Evolutionary conservation across 306 rosid species (phyloP).

Genomic region (Rosa persica): DNA sequence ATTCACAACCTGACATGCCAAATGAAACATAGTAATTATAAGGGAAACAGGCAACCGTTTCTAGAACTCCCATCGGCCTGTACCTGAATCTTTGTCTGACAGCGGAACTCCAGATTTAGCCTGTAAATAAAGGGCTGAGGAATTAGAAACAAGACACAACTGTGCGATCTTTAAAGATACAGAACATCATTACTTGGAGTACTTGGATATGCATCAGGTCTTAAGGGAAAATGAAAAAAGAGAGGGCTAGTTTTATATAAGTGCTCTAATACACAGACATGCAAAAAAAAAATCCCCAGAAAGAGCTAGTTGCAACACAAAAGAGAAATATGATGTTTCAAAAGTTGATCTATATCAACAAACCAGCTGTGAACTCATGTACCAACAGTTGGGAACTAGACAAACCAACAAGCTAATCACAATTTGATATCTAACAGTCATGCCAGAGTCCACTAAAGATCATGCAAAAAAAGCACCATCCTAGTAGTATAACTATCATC

Average conservation of each 20-base stretch:
- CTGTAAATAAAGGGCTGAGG: constrained; percentile 35
- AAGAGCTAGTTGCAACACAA: background rate
- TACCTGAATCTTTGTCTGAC: constrained; percentile 57
- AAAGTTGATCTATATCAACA: background rate
- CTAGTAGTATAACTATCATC: background rate
- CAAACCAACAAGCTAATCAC: constrained; percentile 1
- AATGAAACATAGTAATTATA: background rate
- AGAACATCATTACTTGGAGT: constrained; percentile 1
- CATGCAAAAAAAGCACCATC: background rate
- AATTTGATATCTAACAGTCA: background rate
- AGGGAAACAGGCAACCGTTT: background rate
- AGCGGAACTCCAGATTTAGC: constrained; percentile 57
- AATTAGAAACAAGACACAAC: constrained; percentile 7
- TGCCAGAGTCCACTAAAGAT: background rate
- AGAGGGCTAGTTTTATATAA: background rate
- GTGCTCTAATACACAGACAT: background rate
- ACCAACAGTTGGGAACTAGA: background rate
- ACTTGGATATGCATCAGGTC: background rate
- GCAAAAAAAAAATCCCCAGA: background rate
- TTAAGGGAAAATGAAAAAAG: background rate
- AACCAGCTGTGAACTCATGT: background rate
- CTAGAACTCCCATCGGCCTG: no score
- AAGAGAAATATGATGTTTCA: background rate
- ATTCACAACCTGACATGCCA: background rate
- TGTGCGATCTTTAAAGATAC: background rate